Base-by-base conservation (phyloP, 208 protist species). In the Borovskyia barvae region DNA sequence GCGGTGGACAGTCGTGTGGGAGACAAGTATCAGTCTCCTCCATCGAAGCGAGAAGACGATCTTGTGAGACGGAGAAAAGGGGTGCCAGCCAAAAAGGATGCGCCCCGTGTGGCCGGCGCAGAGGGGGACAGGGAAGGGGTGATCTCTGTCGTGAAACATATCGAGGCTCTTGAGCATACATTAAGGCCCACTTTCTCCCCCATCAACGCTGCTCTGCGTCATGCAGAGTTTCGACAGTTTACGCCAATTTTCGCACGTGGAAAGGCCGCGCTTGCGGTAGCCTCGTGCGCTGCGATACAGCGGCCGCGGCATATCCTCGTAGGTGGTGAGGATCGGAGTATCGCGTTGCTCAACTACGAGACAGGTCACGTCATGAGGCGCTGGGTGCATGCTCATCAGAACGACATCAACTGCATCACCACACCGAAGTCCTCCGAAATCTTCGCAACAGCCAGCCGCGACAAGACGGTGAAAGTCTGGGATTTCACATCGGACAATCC, bases 391-490 rank as follows among this genome's bases (percentile, higher is more conserved):
- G 76, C 82, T 8, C 86, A 93, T 51, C 22, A 57, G 12, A 30
- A 67, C 50, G 77, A 87, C 46, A 71, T 93, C 49, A 87, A 80
- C 66, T 61, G 39, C 36, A 66, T 90, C 52, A 86, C 86, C 19
- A 66, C 64, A 3, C 82, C 82, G 19, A 50, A 74, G 15, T 11
- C 73, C 2, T 70, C 54, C 20, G 76, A 75, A 22, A 30, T 64
- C 45, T 90, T 93, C 48, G 72, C 75, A 12, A 82, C 86, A 14
- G 62, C 54, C 20, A 79, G 79, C 22, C 73, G 80, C 28, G 82
- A 93, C 65, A 80, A 68, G 46, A 50, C 74, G 19, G 77, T 86
- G 49, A 87, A 82, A 56, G 71, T 86, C 56, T 90, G 82, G 77
- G 64, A 73, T 41, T 50, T 88, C 33, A 73, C 72, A 48, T 40